Evolutionary conservation across 805 yeast species (phyloP).

Genomic region (Starmerella bombi): DNA sequence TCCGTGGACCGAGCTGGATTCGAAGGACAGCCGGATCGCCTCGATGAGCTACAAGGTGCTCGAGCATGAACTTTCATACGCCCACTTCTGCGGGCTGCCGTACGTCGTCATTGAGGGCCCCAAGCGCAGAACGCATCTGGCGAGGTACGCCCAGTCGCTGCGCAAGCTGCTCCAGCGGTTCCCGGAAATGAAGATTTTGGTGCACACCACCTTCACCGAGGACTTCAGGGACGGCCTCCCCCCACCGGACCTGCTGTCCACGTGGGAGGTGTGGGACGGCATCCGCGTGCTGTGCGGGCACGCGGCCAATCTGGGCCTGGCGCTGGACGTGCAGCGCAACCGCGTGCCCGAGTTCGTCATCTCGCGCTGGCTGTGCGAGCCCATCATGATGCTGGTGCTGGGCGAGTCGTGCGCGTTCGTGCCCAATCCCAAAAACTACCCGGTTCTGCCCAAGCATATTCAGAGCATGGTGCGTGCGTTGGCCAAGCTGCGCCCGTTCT

Average conservation of each 20-base stretch:
- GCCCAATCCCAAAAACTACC: slow-evolving; percentile 46
- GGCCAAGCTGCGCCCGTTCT: slow-evolving; percentile 32
- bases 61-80: slow-evolving; percentile 45
- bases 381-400: slow-evolving; percentile 43
- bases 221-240: slow-evolving; percentile 30
- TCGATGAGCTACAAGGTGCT: slow-evolving; percentile 45
- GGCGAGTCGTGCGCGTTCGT: slow-evolving; percentile 42
- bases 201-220: slow-evolving; percentile 28
- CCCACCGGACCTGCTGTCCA: slow-evolving; percentile 37
- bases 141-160: slow-evolving; percentile 36
- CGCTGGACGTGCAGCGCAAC: slow-evolving; percentile 57
- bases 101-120: slow-evolving; percentile 55
- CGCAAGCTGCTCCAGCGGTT: slow-evolving; percentile 25
- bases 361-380: slow-evolving; percentile 57
- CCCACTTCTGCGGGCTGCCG: slow-evolving; percentile 44
- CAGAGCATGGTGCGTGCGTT: slow-evolving; percentile 38
- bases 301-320: slow-evolving; percentile 47
- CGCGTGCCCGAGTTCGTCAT: slow-evolving; percentile 39
- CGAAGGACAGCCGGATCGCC: slow-evolving; percentile 36
- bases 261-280: slow-evolving; percentile 68
- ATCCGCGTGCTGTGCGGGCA: slow-evolving; percentile 45
- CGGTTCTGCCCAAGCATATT: slow-evolving; percentile 48
- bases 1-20: slow-evolving; percentile 59
- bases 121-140: slow-evolving; percentile 39
- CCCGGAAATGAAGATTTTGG: slow-evolving; percentile 24